Evolutionary conservation across 352 stramenopile genomes (phyloP), one percentile per base, ranked within the genome.

Genomic region (Globisporangium parvum): DNA sequence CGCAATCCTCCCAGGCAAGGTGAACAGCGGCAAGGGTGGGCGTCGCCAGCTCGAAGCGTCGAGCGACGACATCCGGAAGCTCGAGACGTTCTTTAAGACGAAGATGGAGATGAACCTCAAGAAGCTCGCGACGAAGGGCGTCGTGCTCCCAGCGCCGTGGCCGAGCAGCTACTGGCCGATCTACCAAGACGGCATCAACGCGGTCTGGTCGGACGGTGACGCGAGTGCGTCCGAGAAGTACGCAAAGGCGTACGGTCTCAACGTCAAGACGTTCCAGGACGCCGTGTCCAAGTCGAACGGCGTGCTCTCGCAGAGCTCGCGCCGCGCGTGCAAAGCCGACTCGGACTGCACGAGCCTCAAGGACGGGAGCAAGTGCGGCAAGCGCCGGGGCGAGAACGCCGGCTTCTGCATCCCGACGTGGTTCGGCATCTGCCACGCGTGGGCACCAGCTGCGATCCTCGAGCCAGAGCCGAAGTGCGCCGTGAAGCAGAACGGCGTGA

Each of bases 371-470:
- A 62, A 67, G 15, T 60, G 55, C 20, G 47, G 46, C 26, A 60
- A 50, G 24, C 55, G 55, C 39, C 20, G 15, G 18, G 47, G 55
- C 11, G 20, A 45, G 47, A 18, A 20, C 6, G 11, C 5, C 1
- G 55, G 55, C 31, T 60, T 33, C 55, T 85, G 75, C 45, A 74
- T 85, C 33, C 75, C 73, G 6, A 83, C 61, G 1, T 85, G 75
- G 75, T 83, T 80, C 50, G 75, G 73, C 48, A 77, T 85, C 47
- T 85, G 75, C 28, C 75, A 85, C 58, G 75, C 75, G 1, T 85
- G 75, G 75, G 75, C 75, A 20, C 72, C 75, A 18, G 75, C 75
- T 15, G 47, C 75, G 20, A 74, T 83, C 41, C 53, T 85, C 8
- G 75, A 85, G 47, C 52, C 65, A 1, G 75, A 85, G 21, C 75